Base-by-base conservation (phyloP, 192 early-diverging fungal species). In the Coemansia sp. region DNA sequence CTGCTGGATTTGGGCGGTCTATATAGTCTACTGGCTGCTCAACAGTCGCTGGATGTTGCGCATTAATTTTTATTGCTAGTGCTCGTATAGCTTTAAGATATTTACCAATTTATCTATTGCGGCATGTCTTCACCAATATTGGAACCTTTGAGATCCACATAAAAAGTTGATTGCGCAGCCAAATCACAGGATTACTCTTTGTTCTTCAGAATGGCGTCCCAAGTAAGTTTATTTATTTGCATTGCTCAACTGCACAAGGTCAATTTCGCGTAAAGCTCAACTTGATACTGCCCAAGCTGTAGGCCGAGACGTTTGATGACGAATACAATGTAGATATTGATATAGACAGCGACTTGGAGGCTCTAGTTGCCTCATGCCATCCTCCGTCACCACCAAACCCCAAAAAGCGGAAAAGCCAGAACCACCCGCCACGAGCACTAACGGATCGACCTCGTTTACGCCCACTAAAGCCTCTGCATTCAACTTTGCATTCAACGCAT, bases 11-110 rank as follows among this genome's bases (percentile, higher is more conserved):
- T 50, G 30, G 66, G 76, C 31, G 86, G 88, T 0, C 62, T 82
- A 37, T 92, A 91, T 69, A 64, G 69, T 36, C 63, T 82, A 37
- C 76, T 90, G 15, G 84, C 82, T 4, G 65, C 79, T 11, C 83
- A 86, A 58, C 89, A 91, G 71, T 81, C 74, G 23, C 44, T 87
- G 52, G 67, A 82, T 16, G 58, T 70, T 17, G 69, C 60, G 6
- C 62, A 66, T 34, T 78, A 60, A 45, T 17, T 42, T 18, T 17
- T 42, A 5, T 44, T 14, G 43, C 43, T 44, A 20, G 43, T n/a
- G n/a, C n/a, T 11, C 6, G 36, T 37, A 6, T 37, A 6, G 36
- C 11, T 37, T 37, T 11, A 11, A 8, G 6, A 8, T 11, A 11
- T 11, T 37, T 40, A n/a, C 39, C 16, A 8, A 11, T 40, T 40